phyloP scores from a whole-genome alignment of 495 filamentous ascomycete species.

The Aspergillus ellipticus region DNA sequence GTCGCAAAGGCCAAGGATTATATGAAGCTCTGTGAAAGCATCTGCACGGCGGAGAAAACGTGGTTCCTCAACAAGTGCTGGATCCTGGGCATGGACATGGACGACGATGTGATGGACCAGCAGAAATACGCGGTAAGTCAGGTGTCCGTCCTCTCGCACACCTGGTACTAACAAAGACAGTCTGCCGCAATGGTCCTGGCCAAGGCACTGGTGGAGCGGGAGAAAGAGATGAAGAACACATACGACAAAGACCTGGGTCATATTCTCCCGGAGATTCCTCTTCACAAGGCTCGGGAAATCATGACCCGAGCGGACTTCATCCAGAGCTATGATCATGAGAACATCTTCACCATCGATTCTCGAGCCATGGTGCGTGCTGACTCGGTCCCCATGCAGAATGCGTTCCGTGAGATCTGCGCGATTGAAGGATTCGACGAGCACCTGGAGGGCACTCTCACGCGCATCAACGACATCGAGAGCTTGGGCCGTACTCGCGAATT shows the following conservation, averaged over 20 bases:
- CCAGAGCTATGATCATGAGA: constrained; percentile 84
- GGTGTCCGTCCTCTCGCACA: neutral
- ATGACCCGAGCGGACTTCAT: constrained; percentile 98
- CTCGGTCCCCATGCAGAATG: constrained; percentile 92
- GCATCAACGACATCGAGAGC: constrained; percentile 88
- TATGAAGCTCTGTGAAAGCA: constrained; percentile 70
- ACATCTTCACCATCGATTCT: constrained; percentile 92
- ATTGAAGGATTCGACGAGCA: constrained; percentile 73
- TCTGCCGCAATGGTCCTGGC: constrained; percentile 93
- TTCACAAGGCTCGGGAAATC: constrained; percentile 81
- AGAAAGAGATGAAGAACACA: constrained; percentile 59
- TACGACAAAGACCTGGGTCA: constrained; percentile 67
- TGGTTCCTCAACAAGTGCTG: constrained; percentile 96
- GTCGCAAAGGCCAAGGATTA: constrained; percentile 80
- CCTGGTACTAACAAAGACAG: constrained; percentile 29
- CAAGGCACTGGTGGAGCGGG: constrained; percentile 77
- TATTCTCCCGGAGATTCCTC: constrained; percentile 72
- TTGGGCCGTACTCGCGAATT: constrained; percentile 87
- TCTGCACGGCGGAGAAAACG: constrained; percentile 77
- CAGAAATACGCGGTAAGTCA: constrained; percentile 82
- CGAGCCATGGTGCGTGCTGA: constrained; percentile 86
- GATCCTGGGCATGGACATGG: constrained; percentile 90
- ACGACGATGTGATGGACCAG: constrained; percentile 99
- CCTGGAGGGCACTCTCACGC: constrained; percentile 74
- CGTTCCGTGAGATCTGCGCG: constrained; percentile 77